Evolutionary conservation across 768 basidiomycete species (phyloP), one percentile per base, ranked within the genome.

Genomic region (Mycena latifolia): DNA sequence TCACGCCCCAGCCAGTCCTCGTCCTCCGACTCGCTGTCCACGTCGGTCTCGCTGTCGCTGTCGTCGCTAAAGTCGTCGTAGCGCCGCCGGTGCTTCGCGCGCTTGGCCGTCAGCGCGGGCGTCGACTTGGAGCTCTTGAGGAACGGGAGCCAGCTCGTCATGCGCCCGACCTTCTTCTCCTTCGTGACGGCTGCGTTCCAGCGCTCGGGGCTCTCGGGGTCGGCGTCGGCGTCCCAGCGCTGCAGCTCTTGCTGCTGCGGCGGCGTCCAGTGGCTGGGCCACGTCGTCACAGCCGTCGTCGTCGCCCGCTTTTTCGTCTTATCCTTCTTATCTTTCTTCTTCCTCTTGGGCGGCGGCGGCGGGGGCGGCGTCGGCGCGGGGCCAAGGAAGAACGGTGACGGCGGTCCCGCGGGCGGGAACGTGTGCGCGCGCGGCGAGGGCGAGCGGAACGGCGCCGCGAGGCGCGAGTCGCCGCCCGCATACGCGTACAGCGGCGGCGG

Each of bases 151-250:
- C 61, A 69, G 48, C 57, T 54, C 35, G 56, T 27, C 54, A 65
- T 27, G 48, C 54, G 52, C 25, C 58, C 33, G 20, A 18, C n/a
- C 61, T 50, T 65, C 46, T 60, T 61, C 57, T 66, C 69, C 64
- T 66, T 66, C 39, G 45, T 57, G n/a, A 69, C 64, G 22, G 62
- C 65, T 27, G 46, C 52, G 24, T 57, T 65, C 69, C 69, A 69
- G 24, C 45, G 56, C 46, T 57, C 68, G 24, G 61, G 51, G 41
- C 60, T 41, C 37, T 46, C 61, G 7, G 60, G 61, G 27, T 63
- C 33, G 8, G 33, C 33, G 27, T 63, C 33, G 8, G 33, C 33
- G 33, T 35, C 57, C 61, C 66, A 63, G 24, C 31, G 58, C 20
- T 43, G 20, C 41, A n/a, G 41, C 37, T 37, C 9, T 14, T 37